Percentiles rank a stretch among this genome's conserved stretches.
These are phyloP conservation scores for Calophaca sinica DNA, from an alignment of 306 rosid species.

Conservation along the genomic window DNA sequence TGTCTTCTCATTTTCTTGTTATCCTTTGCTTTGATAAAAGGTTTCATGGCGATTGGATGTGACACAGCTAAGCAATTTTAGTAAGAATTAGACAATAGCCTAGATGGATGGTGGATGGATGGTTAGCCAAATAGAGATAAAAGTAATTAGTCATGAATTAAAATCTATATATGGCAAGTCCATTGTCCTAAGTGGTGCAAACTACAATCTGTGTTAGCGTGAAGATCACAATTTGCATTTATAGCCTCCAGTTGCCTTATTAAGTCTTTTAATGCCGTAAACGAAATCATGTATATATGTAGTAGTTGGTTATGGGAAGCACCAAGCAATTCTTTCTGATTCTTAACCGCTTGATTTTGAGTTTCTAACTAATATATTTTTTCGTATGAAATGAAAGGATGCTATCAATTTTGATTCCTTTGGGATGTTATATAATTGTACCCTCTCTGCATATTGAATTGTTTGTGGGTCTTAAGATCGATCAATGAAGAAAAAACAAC, in stretches of 20 bases:
- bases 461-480: too few species aligned
- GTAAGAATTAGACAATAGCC: conserved; percentile 5
- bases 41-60: too few species aligned
- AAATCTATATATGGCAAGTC: background rate
- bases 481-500: too few species aligned
- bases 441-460: too few species aligned
- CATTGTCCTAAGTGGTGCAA: background rate
- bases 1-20: too few species aligned
- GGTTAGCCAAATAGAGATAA: background rate
- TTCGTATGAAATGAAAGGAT: conserved; percentile 6
- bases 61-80: background rate
- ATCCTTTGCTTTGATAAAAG: too few species aligned
- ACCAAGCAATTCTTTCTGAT: background rate
- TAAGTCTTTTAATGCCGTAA: conserved; percentile 21
- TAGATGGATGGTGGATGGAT: conserved; percentile 17
- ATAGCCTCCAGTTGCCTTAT: background rate
- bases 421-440: too few species aligned
- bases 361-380: too few species aligned
- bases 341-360: too few species aligned
- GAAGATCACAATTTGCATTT: conserved; percentile 18
- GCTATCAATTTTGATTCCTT: too few species aligned
- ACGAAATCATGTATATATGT: conserved; percentile 41
- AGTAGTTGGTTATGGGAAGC: conserved; percentile 17
- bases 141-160: background rate
- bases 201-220: background rate